phyloP scores from a whole-genome alignment of 148 eudicot genomes.

The Vaccinium myrtillus region DNA sequence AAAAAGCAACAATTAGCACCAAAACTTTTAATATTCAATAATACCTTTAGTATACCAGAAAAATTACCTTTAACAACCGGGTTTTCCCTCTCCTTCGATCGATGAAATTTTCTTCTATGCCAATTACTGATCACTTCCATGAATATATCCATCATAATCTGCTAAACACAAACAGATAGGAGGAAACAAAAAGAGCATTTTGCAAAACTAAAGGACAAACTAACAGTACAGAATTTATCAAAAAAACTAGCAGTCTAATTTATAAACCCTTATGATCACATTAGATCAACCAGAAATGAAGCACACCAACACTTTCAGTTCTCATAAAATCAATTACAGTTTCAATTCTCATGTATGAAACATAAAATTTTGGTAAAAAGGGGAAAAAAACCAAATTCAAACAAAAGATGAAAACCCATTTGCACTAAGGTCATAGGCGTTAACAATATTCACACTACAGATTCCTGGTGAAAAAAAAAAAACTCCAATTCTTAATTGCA shows the following conservation, averaged over 20 bases:
- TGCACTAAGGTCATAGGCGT: not conserved
- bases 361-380: not conserved
- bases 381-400: not conserved
- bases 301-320: not conserved
- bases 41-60: not conserved
- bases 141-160: not conserved
- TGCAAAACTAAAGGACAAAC: not conserved
- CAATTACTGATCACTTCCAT: not conserved
- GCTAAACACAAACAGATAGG: not conserved
- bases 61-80: not conserved
- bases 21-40: not conserved
- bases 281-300: too few relatives aligned
- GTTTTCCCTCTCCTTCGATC: not conserved
- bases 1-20: not conserved
- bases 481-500: not conserved
- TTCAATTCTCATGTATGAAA: not conserved
- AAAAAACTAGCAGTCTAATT: too few relatives aligned
- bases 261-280: too few relatives aligned
- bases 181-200: not conserved
- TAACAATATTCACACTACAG: not conserved
- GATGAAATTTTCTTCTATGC: not conserved
- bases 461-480: not conserved
- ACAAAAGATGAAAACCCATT: not conserved
- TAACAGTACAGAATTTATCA: too few relatives aligned
- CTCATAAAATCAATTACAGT: not conserved